These are phyloP conservation scores for Porogramme epimiltina DNA, from an alignment of 1,284 basidiomycete species.

Conservation along the genomic window DNA sequence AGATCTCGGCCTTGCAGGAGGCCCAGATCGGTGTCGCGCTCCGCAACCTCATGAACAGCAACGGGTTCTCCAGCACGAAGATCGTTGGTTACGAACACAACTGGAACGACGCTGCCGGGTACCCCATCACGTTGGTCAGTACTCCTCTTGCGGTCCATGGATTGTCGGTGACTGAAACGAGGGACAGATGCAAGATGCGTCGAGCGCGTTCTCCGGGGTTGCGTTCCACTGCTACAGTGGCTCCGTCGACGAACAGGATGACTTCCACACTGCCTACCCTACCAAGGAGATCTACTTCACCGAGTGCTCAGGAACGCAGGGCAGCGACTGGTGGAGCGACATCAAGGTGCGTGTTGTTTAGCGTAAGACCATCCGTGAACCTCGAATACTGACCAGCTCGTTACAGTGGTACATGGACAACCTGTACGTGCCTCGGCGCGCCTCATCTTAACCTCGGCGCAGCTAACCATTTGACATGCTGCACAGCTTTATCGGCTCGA, in stretches of 20 bases:
- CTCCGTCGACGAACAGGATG: conserved; percentile 39
- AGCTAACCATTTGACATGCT: neutral
- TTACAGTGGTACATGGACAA: conserved; percentile 56
- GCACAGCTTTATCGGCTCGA: conserved; percentile 43
- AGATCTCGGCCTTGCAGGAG: conserved; percentile 39
- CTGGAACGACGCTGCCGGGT: conserved; percentile 49
- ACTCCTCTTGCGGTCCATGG: neutral
- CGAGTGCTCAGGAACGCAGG: conserved; percentile 51
- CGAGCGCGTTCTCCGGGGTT: conserved; percentile 46
- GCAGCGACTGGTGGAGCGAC: conserved; percentile 78
- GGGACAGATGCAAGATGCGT: conserved; percentile 48
- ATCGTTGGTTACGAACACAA: conserved; percentile 54
- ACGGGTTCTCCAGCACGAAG: conserved; percentile 43
- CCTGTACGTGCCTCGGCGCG: conserved; percentile 45
- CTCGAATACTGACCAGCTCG: conserved; percentile 9
- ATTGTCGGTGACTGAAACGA: neutral
- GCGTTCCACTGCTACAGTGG: conserved; percentile 56
- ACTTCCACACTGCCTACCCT: conserved; percentile 47
- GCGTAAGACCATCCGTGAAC: neutral
- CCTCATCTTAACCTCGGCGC: neutral
- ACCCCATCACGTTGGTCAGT: conserved; percentile 49
- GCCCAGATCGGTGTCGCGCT: conserved; percentile 44
- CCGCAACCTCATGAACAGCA: conserved; percentile 45
- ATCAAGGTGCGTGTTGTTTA: conserved; percentile 54
- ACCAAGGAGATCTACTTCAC: conserved; percentile 53